A percentile compares a stretch with the other conserved stretches of the same genome.
phyloP scores from a whole-genome alignment of 257 asterid genomes.

The Plantago ovata region DNA sequence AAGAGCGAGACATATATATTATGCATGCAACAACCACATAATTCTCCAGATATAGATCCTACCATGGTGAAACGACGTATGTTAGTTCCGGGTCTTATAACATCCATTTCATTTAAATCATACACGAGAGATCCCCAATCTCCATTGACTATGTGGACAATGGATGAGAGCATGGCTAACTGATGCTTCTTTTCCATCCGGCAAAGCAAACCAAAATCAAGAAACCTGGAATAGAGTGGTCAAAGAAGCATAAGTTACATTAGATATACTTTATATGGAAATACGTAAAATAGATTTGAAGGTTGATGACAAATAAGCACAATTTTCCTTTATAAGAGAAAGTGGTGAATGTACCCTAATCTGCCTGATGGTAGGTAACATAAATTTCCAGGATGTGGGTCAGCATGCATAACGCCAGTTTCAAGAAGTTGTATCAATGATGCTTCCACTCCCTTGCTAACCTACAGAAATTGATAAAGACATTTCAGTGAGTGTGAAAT shows the following conservation, averaged over 20 bases:
- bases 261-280: constrained; percentile 16
- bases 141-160: constrained; percentile 85
- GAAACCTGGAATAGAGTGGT: too few species aligned
- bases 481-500: constrained; percentile 17
- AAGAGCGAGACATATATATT: background rate
- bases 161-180: constrained; percentile 86
- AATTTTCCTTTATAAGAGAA: constrained; percentile 15
- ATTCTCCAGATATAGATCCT: constrained; percentile 27
- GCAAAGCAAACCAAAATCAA: constrained; percentile 95
- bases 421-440: constrained; percentile 89
- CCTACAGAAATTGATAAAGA: constrained; percentile 43
- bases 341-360: constrained; percentile 58
- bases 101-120: constrained; percentile 85
- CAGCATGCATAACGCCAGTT: constrained; percentile 95
- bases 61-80: constrained; percentile 78
- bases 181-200: constrained; percentile 97
- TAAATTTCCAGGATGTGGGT: constrained; percentile 96
- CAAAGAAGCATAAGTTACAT: too few species aligned
- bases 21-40: constrained; percentile 20
- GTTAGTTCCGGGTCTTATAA: constrained; percentile 79
- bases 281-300: background rate
- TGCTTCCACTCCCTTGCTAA: constrained; percentile 92
- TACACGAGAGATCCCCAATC: constrained; percentile 89
- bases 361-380: constrained; percentile 68
- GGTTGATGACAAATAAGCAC: background rate